Evolutionary conservation across 1,284 basidiomycete species (phyloP).

Genomic region (Ustilago crameri): DNA sequence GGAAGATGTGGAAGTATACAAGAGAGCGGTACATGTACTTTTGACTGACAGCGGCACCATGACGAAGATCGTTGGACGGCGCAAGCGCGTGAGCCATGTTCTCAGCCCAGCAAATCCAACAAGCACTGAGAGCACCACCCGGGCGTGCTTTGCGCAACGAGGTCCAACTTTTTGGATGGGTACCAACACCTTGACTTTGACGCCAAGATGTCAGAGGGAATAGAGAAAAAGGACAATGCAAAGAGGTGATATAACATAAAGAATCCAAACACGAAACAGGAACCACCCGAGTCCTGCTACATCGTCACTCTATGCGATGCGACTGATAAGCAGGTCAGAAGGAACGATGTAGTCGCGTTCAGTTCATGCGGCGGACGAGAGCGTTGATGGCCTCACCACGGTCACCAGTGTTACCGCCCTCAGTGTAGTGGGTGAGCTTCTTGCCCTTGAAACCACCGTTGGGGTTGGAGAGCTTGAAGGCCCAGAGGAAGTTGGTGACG

Average conservation of each 20-base stretch:
- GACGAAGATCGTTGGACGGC: slow-evolving; percentile 10
- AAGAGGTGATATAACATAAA: slow-evolving; percentile 27
- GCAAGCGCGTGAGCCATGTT: neutral
- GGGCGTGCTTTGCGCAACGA: slow-evolving; percentile 8
- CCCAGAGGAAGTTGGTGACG: slow-evolving; percentile 87
- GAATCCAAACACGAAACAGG: slow-evolving; percentile 11
- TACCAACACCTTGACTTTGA: neutral
- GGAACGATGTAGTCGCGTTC: slow-evolving; percentile 15
- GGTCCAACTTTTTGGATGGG: slow-evolving; percentile 20
- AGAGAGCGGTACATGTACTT: slow-evolving; percentile 3
- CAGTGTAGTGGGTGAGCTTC: slow-evolving; percentile 82
- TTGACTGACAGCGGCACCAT: neutral
- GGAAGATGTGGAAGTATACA: slow-evolving; percentile 21
- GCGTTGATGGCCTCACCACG: slow-evolving; percentile 96
- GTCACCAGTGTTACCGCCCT: slow-evolving; percentile 85
- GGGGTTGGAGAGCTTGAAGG: slow-evolving; percentile 99
- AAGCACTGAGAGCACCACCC: slow-evolving; percentile 16
- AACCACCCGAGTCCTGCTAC: neutral
- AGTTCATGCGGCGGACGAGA: slow-evolving; percentile 89
- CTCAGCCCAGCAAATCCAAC: slow-evolving; percentile 37
- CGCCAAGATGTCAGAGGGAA: slow-evolving; percentile 18
- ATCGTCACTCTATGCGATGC: slow-evolving; percentile 3
- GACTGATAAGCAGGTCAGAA: neutral
- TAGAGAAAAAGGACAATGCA: slow-evolving; percentile 29
- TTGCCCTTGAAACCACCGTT: slow-evolving; percentile 95